Base-by-base conservation (phyloP, 1,284 basidiomycete species). In the Thelephora terrestris region DNA sequence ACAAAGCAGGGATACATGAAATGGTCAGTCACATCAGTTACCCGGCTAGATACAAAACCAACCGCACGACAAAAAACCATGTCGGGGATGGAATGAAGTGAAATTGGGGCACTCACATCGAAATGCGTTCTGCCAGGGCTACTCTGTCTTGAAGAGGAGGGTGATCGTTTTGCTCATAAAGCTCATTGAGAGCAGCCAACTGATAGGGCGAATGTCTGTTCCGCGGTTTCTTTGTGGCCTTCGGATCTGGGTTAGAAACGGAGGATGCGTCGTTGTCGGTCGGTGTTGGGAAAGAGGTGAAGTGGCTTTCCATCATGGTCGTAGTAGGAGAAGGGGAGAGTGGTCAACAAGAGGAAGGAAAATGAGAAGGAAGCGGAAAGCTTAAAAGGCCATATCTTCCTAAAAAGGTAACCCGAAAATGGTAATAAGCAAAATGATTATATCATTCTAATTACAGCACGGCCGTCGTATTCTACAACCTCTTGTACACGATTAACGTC, bases 101-200 rank as follows among this genome's bases (percentile, higher is more conserved):
- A 10, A 44, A 34, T n/a, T n/a, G 45, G 36, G 38, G 48, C 50
- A 73, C 84, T 64, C 59, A 85, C 85, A 88, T 85, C 63, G 79
- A 79, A 53, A 88, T 71, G 54, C 71, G 74, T 55, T 81, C 74
- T 56, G 83, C 85, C 47, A 88, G 67, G 36, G 74, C 70, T 17
- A 75, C 72, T 54, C 85, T 75, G 50, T 78, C 73, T 49, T 85
- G 79, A 47, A 85, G 68, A 45, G 78, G 64, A n/a, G 85, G 85
- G 63, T 86, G 85, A 57, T 85, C 84, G 47, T 78, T 76, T 64
- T 74, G 73, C 55, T 85, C 83, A 55, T 79, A 88, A 52, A 87
- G 78, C 59, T 79, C 76, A 61, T 88, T 87, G 57, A 88, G 71
- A 39, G 81, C 81, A 27, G 75, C 75, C 29, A 87, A 74, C 64